These are phyloP conservation scores for Alternaria rosae DNA, from an alignment of 2,329 filamentous ascomycete genomes.

Conservation along the genomic window DNA sequence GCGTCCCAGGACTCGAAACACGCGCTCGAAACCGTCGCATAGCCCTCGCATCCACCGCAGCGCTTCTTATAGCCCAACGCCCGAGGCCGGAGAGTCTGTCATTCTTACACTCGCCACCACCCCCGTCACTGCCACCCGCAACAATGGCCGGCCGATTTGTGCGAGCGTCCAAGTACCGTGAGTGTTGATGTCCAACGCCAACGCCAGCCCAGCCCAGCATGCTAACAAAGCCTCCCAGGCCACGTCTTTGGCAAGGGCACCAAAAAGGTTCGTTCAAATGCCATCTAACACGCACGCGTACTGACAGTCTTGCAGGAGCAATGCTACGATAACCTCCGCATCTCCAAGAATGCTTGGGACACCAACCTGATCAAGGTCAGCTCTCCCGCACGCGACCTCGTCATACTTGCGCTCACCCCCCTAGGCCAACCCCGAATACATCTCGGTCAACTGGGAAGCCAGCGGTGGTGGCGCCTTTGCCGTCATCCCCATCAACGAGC, in stretches of 20 bases:
- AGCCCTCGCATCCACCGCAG: conserved; percentile 11
- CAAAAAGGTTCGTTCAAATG: conserved; percentile 68
- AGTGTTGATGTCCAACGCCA: conserved; percentile 31
- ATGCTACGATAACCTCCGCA: conserved; percentile 97
- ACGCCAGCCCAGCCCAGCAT: conserved; percentile 35
- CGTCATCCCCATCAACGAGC: conserved; percentile 89
- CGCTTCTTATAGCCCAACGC: conserved; percentile 11
- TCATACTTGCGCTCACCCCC: conserved; percentile 35
- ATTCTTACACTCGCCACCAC: conserved; percentile 15
- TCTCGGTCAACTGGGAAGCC: conserved; percentile 98
- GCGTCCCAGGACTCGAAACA: conserved; percentile 20
- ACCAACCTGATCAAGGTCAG: conserved; percentile 96
- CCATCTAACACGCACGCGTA: background rate
- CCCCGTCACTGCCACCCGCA: conserved; percentile 10
- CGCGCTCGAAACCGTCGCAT: conserved; percentile 16
- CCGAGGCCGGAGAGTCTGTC: conserved; percentile 14
- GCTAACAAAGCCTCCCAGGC: conserved; percentile 63
- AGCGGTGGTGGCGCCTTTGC: conserved; percentile 96
- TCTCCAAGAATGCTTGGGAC: conserved; percentile 99
- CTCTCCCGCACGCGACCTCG: conserved; percentile 39
- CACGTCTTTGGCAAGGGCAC: conserved; percentile 98
- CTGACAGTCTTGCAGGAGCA: conserved; percentile 67
- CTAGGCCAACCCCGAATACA: conserved; percentile 92
- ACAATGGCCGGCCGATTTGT: conserved; percentile 75
- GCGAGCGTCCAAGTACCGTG: conserved; percentile 76